These are phyloP conservation scores for Platismatia glauca DNA, from an alignment of 495 filamentous ascomycete species.

Conservation along the genomic window DNA sequence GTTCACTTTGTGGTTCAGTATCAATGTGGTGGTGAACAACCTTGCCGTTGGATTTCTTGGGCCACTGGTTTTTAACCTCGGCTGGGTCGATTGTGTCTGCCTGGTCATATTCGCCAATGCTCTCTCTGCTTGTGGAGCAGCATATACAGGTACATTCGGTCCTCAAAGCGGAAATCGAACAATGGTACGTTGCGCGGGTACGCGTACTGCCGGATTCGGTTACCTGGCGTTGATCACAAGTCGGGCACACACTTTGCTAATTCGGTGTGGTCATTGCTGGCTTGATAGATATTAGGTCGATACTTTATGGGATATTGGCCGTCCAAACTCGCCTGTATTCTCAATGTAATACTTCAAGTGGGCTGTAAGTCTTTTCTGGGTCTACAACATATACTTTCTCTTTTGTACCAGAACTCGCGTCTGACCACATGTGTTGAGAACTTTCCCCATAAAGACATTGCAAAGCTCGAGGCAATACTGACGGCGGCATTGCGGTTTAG, in stretches of 20 bases:
- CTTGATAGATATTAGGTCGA: conserved; percentile 50
- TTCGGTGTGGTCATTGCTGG: neutral
- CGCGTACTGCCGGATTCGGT: neutral
- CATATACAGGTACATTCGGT: conserved; percentile 63
- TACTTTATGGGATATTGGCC: conserved; percentile 75
- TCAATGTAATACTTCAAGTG: conserved; percentile 60
- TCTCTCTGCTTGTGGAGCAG: conserved; percentile 46
- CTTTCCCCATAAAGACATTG: no score
- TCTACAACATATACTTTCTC: no score
- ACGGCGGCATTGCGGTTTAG: no score
- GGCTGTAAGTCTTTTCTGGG: no score
- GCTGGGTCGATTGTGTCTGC: conserved; percentile 56
- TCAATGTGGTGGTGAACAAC: conserved; percentile 64
- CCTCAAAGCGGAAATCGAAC: conserved; percentile 61
- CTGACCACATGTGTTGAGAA: no score
- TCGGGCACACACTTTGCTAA: neutral
- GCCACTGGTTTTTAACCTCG: conserved; percentile 51
- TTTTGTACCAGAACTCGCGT: no score
- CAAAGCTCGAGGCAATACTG: no score
- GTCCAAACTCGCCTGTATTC: conserved; percentile 52
- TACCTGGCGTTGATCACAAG: neutral
- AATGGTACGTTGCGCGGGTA: conserved; percentile 38
- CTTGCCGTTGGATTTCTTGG: conserved; percentile 62
- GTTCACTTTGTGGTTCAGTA: conserved; percentile 22
- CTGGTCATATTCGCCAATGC: conserved; percentile 54